Percentiles rank a stretch among this genome's conserved stretches.
Evolutionary conservation across 176 grass and related monocot species (phyloP).

Genomic region (Rhynchospora pubera): DNA sequence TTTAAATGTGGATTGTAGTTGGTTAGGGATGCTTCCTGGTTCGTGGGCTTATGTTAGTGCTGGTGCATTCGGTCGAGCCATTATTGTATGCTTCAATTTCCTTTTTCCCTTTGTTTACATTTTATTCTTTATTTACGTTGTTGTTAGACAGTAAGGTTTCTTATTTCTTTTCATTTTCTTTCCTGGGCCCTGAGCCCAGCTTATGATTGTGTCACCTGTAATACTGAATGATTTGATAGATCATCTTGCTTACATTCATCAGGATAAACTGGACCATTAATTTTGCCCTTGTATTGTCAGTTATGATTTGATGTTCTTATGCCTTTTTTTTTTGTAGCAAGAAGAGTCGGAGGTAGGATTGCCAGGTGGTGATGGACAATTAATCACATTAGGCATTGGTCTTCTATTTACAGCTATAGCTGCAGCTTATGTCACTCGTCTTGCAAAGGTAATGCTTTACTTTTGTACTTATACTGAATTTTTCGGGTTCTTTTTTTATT

Average conservation of each 20-base stretch:
- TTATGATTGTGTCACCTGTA: background rate
- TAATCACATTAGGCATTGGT: constrained; percentile 68
- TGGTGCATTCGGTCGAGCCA: constrained; percentile 93
- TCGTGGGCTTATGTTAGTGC: constrained; percentile 99
- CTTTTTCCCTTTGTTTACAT: background rate
- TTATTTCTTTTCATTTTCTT: background rate
- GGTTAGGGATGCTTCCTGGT: constrained; percentile 99
- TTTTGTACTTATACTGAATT: background rate
- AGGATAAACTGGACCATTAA: background rate
- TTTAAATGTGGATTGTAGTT: constrained; percentile 41
- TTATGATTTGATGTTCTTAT: background rate
- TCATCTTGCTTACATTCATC: background rate
- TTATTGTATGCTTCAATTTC: constrained; percentile 72
- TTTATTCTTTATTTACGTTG: background rate
- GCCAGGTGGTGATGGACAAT: constrained; percentile 62
- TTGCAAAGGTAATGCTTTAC: constrained; percentile 53
- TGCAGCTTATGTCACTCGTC: constrained; percentile 83
- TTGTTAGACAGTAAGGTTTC: background rate
- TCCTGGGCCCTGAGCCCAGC: background rate
- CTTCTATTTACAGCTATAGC: constrained; percentile 77
- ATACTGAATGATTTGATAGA: background rate
- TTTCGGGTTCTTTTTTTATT: background rate
- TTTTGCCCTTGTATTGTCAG: background rate
- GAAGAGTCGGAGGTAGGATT: constrained; percentile 81
- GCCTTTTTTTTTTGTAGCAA: constrained; percentile 61